Percentiles rank a stretch among this genome's conserved stretches.
Conservation (phyloP, 768 basidiomycete genomes). For the Leucocoprinus birnbaumii region DNA sequence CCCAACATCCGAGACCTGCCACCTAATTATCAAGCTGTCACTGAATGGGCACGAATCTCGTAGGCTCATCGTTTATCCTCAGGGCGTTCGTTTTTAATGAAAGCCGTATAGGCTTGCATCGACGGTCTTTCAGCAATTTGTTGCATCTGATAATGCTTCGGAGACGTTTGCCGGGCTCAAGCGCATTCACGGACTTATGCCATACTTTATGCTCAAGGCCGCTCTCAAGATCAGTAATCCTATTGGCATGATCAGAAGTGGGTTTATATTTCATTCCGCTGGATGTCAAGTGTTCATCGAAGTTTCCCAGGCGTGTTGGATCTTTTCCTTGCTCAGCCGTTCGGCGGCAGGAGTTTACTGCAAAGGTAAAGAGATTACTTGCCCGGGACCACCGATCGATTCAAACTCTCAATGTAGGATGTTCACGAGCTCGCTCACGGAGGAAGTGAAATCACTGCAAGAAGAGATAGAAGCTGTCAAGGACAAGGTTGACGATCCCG, state of each 20-base stretch:
- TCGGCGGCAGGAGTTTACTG: slow-evolving; percentile 88
- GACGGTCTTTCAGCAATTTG: slow-evolving; percentile 92
- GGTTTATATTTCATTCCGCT: slow-evolving; percentile 15
- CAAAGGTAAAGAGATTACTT: slow-evolving; percentile 57
- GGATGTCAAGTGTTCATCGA: neutral
- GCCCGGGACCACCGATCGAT: neutral
- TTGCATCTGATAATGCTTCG: slow-evolving; percentile 90
- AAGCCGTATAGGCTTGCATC: slow-evolving; percentile 72
- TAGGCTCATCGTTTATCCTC: slow-evolving; percentile 37
- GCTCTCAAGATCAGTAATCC: slow-evolving; percentile 93
- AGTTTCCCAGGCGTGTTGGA: slow-evolving; percentile 64
- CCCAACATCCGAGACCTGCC: slow-evolving; percentile 77
- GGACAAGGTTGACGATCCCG: slow-evolving; percentile 84
- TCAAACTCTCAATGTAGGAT: slow-evolving; percentile 49
- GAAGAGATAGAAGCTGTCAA: slow-evolving; percentile 87
- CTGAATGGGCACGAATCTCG: slow-evolving; percentile 98
- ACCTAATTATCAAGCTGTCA: slow-evolving; percentile 78
- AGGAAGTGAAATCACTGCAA: slow-evolving; percentile 82
- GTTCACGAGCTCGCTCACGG: slow-evolving; percentile 90
- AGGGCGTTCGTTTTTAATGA: slow-evolving; percentile 3
- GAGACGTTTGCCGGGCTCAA: slow-evolving; percentile 87
- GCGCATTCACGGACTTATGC: slow-evolving; percentile 94
- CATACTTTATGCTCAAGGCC: slow-evolving; percentile 94
- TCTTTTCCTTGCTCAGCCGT: slow-evolving; percentile 94
- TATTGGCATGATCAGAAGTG: slow-evolving; percentile 91